A percentile compares a stretch with the other conserved stretches of the same genome.
These are phyloP conservation scores for Hyphodiscus hymeniophilus DNA, from an alignment of 495 filamentous ascomycete species.

Conservation along the genomic window DNA sequence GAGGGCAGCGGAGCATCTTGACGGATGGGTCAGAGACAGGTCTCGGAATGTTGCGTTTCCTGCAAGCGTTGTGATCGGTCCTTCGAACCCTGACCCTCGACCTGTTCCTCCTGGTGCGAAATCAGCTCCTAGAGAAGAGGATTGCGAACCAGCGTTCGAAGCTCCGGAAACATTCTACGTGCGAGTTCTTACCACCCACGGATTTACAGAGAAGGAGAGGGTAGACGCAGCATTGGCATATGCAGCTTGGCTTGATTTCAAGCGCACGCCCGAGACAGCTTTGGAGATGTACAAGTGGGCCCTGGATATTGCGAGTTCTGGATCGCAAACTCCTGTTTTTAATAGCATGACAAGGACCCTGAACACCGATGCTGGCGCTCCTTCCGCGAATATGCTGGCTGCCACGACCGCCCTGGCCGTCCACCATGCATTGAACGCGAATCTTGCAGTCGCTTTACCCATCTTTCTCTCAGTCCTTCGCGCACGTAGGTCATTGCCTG, in stretches of 20 bases:
- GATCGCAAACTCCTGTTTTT: conserved; percentile 38
- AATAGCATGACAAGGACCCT: conserved; percentile 55
- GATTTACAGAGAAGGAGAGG: conserved; percentile 65
- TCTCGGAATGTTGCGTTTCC: conserved; percentile 58
- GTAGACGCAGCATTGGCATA: conserved; percentile 73
- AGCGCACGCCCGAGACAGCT: conserved; percentile 51
- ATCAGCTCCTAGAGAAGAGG: conserved; percentile 56
- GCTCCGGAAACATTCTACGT: conserved; percentile 65
- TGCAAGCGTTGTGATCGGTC: conserved; percentile 61
- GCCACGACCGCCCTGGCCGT: conserved; percentile 70
- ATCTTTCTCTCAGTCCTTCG: conserved; percentile 80
- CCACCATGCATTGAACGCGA: conserved; percentile 59
- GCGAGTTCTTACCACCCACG: conserved; percentile 66
- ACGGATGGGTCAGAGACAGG: conserved; percentile 65
- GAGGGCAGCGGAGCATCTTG: conserved; percentile 68
- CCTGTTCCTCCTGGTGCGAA: conserved; percentile 53
- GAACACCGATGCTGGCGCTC: conserved; percentile 36
- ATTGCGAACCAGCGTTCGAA: conserved; percentile 58
- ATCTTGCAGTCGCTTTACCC: conserved; percentile 62
- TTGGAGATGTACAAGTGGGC: conserved; percentile 64
- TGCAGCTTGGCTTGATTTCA: conserved; percentile 76
- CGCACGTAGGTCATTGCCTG: conserved; percentile 46
- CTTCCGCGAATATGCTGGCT: conserved; percentile 63
- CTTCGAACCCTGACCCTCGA: conserved; percentile 72
- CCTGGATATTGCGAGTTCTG: conserved; percentile 52